Base-by-base conservation (phyloP, 192 early-diverging fungal species). In the Linnemannia elongata region DNA sequence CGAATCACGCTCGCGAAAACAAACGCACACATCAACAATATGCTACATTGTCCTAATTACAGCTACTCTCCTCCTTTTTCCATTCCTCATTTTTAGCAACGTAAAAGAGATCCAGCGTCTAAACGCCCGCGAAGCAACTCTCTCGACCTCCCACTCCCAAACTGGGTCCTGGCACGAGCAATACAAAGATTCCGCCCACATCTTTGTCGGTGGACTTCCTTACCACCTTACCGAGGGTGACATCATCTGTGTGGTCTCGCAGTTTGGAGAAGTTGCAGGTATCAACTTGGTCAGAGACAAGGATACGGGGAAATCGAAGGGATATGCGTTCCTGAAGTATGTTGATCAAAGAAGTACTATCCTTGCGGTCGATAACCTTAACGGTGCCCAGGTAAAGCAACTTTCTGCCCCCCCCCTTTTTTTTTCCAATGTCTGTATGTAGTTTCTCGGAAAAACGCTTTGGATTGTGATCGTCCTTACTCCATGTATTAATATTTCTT, bases 351-450 rank as follows among this genome's bases (percentile, higher is more conserved):
- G 96, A 72, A 95, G 94, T 73, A 99, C 97, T 6, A 88, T 97
- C 1, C 90, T 99, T 47, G 96, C 97, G 0, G 98, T 99, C 8
- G 98, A 99, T 89, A 99, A 99, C 88, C 91, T 99, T 45, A 97
- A 97, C 85, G 97, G 97, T 10, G 88, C 88, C 57, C 91, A 93
- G 85, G 91, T 93, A 88, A 88, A 82, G 24, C 45, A 76, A 75
- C 49, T 22, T 5, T 45, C 44, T 45, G 9, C 12, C 44, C 12
- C 44, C 12, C 44, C 1, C 44, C 8, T 7, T 45, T 15, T 45
- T 15, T 45, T 9, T 15, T 45, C 12, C 7, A 0, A 22, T 52
- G 3, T 52, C 22, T 52, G 15, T 5, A 0, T 17, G 20, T 52
- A 39, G 38, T 52, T 52, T 52, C 49, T 52, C 10, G 17, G 17